A percentile compares a stretch with the other conserved stretches of the same genome.
These are phyloP conservation scores for Calonectria pseudoreteaudii DNA, from an alignment of 2,329 filamentous ascomycete genomes.

Conservation along the genomic window DNA sequence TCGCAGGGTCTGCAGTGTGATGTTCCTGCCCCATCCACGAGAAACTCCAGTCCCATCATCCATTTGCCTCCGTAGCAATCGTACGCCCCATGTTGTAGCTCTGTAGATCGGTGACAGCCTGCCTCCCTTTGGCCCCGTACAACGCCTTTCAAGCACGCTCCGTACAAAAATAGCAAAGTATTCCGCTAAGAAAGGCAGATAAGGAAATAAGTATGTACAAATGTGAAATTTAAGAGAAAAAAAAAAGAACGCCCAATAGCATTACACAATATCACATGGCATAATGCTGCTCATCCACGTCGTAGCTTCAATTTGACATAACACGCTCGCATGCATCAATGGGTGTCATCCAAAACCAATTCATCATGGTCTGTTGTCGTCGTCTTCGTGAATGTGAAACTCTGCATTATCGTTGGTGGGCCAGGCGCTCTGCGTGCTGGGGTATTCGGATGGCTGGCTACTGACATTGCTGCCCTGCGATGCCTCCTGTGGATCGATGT, in stretches of 20 bases:
- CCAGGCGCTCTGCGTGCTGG: slow-evolving; percentile 62
- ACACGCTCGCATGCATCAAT: not conserved
- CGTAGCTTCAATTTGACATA: not conserved
- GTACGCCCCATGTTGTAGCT: slow-evolving; percentile 12
- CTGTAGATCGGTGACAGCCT: slow-evolving; percentile 13
- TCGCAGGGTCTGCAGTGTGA: not conserved
- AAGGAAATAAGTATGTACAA: slow-evolving; percentile 7
- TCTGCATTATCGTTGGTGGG: slow-evolving; percentile 43
- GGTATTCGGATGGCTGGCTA: slow-evolving; percentile 68
- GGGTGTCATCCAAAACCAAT: not conserved
- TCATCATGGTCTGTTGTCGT: slow-evolving; percentile 36
- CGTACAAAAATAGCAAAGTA: slow-evolving; percentile 21
- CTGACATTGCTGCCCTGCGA: slow-evolving; percentile 54
- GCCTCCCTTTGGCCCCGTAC: not conserved
- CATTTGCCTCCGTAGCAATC: not conserved
- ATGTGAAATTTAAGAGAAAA: too few species aligned
- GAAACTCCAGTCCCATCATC: not conserved
- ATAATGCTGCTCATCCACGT: slow-evolving; percentile 6
- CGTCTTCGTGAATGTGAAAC: slow-evolving; percentile 57
- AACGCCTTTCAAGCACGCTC: slow-evolving; percentile 21
- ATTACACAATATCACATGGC: not conserved
- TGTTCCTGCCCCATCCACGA: not conserved
- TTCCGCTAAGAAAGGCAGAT: not conserved
- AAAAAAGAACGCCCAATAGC: not conserved
- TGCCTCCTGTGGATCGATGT: slow-evolving; percentile 56